Base-by-base conservation (phyloP, 2,329 filamentous ascomycete species). In the Epichloe festucae region DNA sequence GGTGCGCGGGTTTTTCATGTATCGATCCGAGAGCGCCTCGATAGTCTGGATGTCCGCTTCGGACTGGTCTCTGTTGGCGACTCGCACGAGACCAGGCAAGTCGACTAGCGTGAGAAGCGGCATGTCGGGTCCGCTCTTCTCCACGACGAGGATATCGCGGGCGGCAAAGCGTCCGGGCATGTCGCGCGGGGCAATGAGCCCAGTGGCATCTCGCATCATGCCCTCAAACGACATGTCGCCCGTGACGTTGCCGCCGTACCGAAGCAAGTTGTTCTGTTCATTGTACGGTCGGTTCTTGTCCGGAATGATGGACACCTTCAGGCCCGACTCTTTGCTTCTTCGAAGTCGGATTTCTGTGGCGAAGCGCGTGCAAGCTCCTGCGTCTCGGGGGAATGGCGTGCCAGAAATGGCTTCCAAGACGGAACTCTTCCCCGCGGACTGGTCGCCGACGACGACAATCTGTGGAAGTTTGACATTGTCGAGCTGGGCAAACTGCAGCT, bases 391-490 rank as follows among this genome's bases (percentile, higher is more conserved):
- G 45, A 84, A 84, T 0, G 75, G 73, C 10, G 81, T 78, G 23
- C 78, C 77, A 0, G 78, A 81, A 39, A 84, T 70, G n/a, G 79
- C 78, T 58, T 82, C 79, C 2, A 84, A 71, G 1, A 81, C 77
- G 4, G 79, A 82, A 57, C 76, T 81, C 63, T 84, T 84, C 19
- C 81, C 81, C 5, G 78, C 75, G 2, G 78, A 82, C 63, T 83
- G 79, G 60, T 83, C 78, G 34, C 80, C 79, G 36, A 81, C 80
- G 23, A 83, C 79, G 46, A 83, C 78, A 38, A 84, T 77, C 59
- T 84, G 78, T 1, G 78, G 78, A 0, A 82, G 68, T 46, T 73
- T 71, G 57, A 76, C 67, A 61, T 75, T 73, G 59, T 78, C 67
- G 61, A 77, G 63, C 60, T 78, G 69, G 55, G 71, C 65, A 63